These are phyloP conservation scores for Trypanosoma congolense DNA, from an alignment of 208 protist species.

Conservation along the genomic window DNA sequence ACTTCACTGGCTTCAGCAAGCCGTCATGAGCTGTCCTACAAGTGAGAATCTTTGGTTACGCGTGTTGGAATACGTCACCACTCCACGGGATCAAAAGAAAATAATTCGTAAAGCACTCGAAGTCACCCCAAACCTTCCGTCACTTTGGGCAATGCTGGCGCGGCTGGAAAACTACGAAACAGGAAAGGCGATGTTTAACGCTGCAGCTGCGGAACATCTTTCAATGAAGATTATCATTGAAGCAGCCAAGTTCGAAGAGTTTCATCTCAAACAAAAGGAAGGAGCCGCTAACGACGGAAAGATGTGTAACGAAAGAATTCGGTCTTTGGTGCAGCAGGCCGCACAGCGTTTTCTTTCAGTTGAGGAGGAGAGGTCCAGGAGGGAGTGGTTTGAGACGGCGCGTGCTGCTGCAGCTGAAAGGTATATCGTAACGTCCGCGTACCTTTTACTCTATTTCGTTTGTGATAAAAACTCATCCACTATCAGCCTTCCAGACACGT, in stretches of 20 bases:
- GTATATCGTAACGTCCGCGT: constrained; percentile 63
- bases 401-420: constrained; percentile 12
- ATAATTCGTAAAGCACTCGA: constrained; percentile 62
- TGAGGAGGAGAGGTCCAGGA: constrained; percentile 24
- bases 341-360: constrained; percentile 12
- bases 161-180: constrained; percentile 47
- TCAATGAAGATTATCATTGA: constrained; percentile 70
- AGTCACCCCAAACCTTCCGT: constrained; percentile 48
- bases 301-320: constrained; percentile 18
- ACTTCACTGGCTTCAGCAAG: constrained; percentile 53
- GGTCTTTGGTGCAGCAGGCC: constrained; percentile 18
- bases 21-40: constrained; percentile 62
- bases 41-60: constrained; percentile 74
- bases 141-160: constrained; percentile 69
- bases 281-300: neutral
- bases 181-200: constrained; percentile 66
- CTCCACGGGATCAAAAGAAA: constrained; percentile 42
- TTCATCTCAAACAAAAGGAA: constrained; percentile 10
- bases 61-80: constrained; percentile 40
- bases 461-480: constrained; percentile 17
- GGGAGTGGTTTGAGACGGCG: constrained; percentile 21
- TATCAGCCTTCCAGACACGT: constrained; percentile 26
- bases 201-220: constrained; percentile 45
- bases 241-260: constrained; percentile 76
- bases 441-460: constrained; percentile 53